These are phyloP conservation scores for Cytidiella melzeri DNA, from an alignment of 768 basidiomycete genomes.

Conservation along the genomic window DNA sequence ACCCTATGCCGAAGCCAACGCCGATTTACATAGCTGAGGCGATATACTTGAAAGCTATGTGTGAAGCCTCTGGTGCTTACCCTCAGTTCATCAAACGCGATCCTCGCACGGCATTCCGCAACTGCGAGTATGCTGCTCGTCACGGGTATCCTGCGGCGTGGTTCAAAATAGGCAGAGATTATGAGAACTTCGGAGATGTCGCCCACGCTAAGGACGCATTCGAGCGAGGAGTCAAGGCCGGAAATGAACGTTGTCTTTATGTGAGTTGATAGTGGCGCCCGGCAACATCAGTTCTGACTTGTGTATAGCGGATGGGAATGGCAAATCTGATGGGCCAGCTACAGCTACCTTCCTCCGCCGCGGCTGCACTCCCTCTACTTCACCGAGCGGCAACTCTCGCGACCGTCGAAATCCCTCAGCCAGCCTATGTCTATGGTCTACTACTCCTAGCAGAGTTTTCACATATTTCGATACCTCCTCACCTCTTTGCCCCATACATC, in stretches of 20 bases:
- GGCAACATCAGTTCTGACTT: conserved; percentile 2
- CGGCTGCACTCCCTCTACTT: conserved; percentile 63
- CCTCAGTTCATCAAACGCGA: conserved; percentile 60
- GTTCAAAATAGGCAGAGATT: conserved; percentile 89
- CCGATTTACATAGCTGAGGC: conserved; percentile 59
- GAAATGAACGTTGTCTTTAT: conserved; percentile 78
- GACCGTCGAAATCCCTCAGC: conserved; percentile 73
- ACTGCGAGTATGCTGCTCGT: conserved; percentile 80
- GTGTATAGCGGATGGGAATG: conserved; percentile 82
- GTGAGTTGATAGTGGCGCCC: too few relatives aligned
- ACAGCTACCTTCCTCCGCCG: conserved; percentile 44
- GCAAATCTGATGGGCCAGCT: conserved; percentile 89
- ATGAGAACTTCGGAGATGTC: conserved; percentile 80
- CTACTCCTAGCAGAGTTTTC: conserved; percentile 81
- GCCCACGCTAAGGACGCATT: conserved; percentile 79
- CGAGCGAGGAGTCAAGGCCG: conserved; percentile 68
- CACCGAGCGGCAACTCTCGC: conserved; percentile 72
- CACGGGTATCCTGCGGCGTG: conserved; percentile 76
- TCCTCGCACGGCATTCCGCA: conserved; percentile 78
- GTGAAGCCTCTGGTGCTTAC: conserved; percentile 68
- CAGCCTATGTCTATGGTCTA: conserved; percentile 85
- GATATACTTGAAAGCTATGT: conserved; percentile 65
- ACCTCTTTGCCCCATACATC: conserved; percentile 49
- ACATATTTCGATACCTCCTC: conserved; percentile 46
- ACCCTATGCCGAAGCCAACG: conserved; percentile 28